Conservation (phyloP, 2,329 filamentous ascomycete genomes). For the Arthrinium phaeospermum region DNA sequence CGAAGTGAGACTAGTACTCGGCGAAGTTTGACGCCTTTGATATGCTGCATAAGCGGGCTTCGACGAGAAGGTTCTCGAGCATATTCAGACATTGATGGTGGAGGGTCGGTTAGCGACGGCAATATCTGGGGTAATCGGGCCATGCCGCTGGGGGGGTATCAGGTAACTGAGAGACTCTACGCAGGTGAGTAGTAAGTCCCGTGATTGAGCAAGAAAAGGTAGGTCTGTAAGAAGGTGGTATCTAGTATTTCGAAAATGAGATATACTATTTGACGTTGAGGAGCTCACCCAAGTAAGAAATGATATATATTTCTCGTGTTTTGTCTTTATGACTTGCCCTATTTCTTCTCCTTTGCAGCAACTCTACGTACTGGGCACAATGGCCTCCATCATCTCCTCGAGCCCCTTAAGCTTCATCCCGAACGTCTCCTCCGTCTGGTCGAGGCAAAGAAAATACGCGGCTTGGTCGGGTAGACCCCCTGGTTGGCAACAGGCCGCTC, state of each 20-base stretch:
- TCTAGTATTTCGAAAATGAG: neutral
- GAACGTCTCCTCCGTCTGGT: conserved; percentile 15
- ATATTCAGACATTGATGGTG: neutral
- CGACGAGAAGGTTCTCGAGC: neutral
- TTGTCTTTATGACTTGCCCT: neutral
- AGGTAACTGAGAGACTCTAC: neutral
- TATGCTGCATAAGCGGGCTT: neutral
- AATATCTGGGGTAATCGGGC: neutral
- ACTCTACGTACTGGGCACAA: conserved; percentile 27
- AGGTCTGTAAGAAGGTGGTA: neutral
- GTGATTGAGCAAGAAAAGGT: neutral
- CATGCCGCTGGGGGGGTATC: neutral
- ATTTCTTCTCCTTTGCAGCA: conserved; percentile 12
- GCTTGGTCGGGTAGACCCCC: conserved; percentile 25
- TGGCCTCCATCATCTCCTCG: conserved; percentile 22
- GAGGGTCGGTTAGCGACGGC: neutral
- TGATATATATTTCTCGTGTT: neutral
- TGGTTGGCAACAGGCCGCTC: conserved; percentile 23
- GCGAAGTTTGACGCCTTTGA: neutral
- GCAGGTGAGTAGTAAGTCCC: neutral
- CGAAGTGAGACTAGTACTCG: neutral
- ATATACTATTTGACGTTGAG: neutral
- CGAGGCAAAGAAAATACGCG: conserved; percentile 18
- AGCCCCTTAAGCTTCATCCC: conserved; percentile 23
- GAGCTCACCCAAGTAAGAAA: neutral